Base-by-base conservation (phyloP, 352 stramenopile genomes). In the Pythium grandisporangium region DNA sequence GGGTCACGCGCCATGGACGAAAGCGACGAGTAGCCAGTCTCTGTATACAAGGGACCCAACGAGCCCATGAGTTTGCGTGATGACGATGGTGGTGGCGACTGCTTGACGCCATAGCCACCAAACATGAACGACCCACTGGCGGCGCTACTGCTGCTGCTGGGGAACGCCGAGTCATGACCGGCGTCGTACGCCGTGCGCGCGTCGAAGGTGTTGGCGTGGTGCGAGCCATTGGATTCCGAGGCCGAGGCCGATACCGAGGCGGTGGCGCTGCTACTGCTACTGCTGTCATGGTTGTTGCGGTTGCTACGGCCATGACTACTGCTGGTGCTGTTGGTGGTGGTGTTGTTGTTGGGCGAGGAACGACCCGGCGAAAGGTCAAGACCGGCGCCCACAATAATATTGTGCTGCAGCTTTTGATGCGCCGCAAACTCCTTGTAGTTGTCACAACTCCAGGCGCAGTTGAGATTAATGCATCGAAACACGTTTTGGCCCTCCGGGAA, bases 351-450 rank as follows among this genome's bases (percentile, higher is more conserved):
- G 6, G 42, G 37, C 8, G 43, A 38, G 5, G 50, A 38, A 11
- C 30, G 27, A 5, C 37, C 43, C 24, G 45, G 48, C 19, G 48
- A 38, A 17, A 41, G 33, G 26, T 59, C 44, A 30, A 53, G 45
- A 2, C 45, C 51, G 6, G 51, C 68, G n/a, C 68, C 73, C 2
- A 83, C 64, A 38, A 83, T 67, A 45, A 83, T 66, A 45, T 79
- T 80, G 51, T 84, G 69, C 49, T 87, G 72, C 22, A 84, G 43
- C 51, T 84, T 78, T 43, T 90, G 73, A 42, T 90, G 76, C 44
- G 76, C 62, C 6, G 58, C 71, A 40, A 72, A 90, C 59, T 90
- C 73, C 50, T 90, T 90, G 63, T 90, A 90, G 56, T 90, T 90
- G 58, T 87, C 77, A 42, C 73, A 84, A 39, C 48, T 66, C 64